phyloP scores from a whole-genome alignment of 225 moss, liverwort and hornwort genomes.

The Neckera pumila region DNA sequence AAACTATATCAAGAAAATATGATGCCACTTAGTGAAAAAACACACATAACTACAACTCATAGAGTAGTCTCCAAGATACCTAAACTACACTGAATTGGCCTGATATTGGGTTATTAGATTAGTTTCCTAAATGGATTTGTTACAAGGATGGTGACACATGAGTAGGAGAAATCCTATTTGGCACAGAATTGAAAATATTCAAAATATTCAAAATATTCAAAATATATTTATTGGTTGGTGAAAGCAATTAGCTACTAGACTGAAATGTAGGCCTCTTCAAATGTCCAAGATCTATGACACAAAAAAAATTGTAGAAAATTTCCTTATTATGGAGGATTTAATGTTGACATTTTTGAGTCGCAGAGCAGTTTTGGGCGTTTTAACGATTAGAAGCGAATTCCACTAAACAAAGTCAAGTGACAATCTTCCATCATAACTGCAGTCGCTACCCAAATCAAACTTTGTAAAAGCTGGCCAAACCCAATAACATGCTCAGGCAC shows the following conservation, averaged over 20 bases:
- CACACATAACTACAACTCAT: not conserved
- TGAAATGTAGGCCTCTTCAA: not conserved
- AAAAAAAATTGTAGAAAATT: not conserved
- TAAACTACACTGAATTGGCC: not conserved
- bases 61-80: rapidly evolving
- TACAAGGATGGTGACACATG: not conserved
- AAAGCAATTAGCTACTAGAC: not conserved
- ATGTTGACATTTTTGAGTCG: not conserved
- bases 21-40: not conserved
- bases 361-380: not conserved
- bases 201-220: no score
- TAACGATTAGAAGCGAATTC: not conserved
- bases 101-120: no score
- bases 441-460: not conserved
- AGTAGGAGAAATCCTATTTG: no score
- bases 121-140: not conserved
- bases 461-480: not conserved
- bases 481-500: not conserved
- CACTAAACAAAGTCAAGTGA: not conserved
- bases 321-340: not conserved
- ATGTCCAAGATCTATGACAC: not conserved
- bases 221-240: not conserved
- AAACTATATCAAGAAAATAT: not conserved
- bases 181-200: not conserved
- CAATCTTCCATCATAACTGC: not conserved